phyloP scores from a whole-genome alignment of 176 grass and related monocot genomes.

The Zea luxurians region DNA sequence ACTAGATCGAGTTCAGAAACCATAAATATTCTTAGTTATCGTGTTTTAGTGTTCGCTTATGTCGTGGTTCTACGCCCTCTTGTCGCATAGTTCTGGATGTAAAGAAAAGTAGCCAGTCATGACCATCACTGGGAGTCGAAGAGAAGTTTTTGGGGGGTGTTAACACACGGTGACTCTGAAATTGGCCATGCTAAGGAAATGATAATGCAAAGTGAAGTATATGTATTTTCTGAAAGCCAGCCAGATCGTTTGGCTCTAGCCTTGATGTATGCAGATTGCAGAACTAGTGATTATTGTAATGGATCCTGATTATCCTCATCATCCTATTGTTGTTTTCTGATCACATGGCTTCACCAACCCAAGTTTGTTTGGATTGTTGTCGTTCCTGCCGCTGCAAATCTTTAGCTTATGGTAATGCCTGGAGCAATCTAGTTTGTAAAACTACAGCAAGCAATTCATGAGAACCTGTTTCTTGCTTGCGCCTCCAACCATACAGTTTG shows the following conservation, averaged over 20 bases:
- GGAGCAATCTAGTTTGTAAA: neutral
- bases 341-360: slow-evolving; percentile 5
- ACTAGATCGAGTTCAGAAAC: slow-evolving; percentile 25
- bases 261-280: slow-evolving; percentile 43
- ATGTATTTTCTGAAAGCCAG: slow-evolving; percentile 16
- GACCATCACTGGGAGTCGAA: slow-evolving; percentile 36
- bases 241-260: slow-evolving; percentile 25
- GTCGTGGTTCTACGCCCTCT: slow-evolving; percentile 27
- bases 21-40: slow-evolving; percentile 40
- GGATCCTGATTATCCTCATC: slow-evolving; percentile 24
- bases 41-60: slow-evolving; percentile 38
- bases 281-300: slow-evolving; percentile 57
- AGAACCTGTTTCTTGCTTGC: neutral
- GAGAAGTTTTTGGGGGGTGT: slow-evolving; percentile 54
- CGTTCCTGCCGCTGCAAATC: neutral
- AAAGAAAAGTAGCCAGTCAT: slow-evolving; percentile 54
- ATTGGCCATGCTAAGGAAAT: slow-evolving; percentile 54
- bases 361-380: neutral
- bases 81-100: slow-evolving; percentile 53
- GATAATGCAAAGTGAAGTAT: slow-evolving; percentile 31
- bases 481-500: neutral
- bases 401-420: neutral
- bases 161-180: slow-evolving; percentile 48
- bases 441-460: neutral
- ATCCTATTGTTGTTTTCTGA: neutral